A percentile compares a stretch with the other conserved stretches of the same genome.
phyloP scores from a whole-genome alignment of 1,284 basidiomycete species.

The Trametes sp. region DNA sequence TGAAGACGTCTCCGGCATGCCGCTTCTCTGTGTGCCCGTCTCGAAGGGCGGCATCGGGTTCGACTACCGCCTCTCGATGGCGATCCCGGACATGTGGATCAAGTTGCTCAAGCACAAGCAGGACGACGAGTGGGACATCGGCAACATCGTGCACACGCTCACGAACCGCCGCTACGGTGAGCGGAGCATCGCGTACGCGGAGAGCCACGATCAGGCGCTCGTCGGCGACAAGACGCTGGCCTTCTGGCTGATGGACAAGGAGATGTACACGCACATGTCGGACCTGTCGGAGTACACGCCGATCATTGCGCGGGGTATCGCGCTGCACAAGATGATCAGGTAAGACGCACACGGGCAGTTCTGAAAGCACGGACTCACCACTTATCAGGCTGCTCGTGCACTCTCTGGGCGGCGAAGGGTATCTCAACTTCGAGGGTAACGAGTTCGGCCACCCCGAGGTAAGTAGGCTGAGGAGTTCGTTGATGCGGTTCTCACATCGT shows the following conservation, averaged over 20 bases:
- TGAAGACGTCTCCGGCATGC: conserved; percentile 99
- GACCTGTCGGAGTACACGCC: conserved; percentile 88
- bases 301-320: conserved; percentile 87
- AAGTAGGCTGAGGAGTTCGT: conserved; percentile 25
- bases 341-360: conserved; percentile 38
- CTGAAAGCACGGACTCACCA: conserved; percentile 1
- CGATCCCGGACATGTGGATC: conserved; percentile 99
- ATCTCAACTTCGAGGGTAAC: conserved; percentile 98
- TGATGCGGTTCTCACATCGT: conserved; percentile 9
- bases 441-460: conserved; percentile 98
- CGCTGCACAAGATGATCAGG: conserved; percentile 98
- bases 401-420: conserved; percentile 94
- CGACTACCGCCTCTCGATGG: conserved; percentile 98
- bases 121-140: conserved; percentile 92
- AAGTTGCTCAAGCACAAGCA: conserved; percentile 93
- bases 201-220: conserved; percentile 97
- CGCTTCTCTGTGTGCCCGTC: conserved; percentile 86
- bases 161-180: conserved; percentile 91
- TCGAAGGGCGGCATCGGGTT: conserved; percentile 92
- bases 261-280: conserved; percentile 99
- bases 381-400: conserved; percentile 82
- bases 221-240: conserved; percentile 98
- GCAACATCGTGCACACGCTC: conserved; percentile 88
- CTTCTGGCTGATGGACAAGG: conserved; percentile 99
- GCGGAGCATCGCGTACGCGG: conserved; percentile 94